phyloP scores from a whole-genome alignment of 176 grass and related monocot species.

The Carex kokanica region DNA sequence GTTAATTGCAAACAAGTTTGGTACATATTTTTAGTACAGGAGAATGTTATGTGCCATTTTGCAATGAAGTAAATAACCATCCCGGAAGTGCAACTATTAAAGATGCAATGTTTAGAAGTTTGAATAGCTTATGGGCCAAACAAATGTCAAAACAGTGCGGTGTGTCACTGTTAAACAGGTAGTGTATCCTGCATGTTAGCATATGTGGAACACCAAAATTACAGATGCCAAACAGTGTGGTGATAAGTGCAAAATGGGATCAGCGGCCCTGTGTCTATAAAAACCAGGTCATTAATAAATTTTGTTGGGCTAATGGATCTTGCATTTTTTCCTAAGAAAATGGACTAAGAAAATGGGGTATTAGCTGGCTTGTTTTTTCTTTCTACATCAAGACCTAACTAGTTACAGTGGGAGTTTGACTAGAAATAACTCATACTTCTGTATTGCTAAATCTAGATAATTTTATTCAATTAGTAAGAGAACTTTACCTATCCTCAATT shows the following conservation, averaged over 20 bases:
- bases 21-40: neutral
- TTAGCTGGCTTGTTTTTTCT: neutral
- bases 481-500: neutral
- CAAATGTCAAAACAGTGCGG: neutral
- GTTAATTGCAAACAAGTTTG: neutral
- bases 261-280: neutral
- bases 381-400: neutral
- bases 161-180: neutral
- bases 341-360: neutral
- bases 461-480: neutral
- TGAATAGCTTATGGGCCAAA: neutral
- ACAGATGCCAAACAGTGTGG: neutral
- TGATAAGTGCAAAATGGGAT: neutral
- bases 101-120: neutral
- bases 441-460: neutral
- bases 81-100: neutral
- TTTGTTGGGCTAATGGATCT: neutral
- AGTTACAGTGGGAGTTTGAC: neutral
- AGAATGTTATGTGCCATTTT: neutral
- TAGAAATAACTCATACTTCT: neutral
- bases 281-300: neutral
- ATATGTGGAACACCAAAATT: neutral
- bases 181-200: neutral
- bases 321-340: neutral
- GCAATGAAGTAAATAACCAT: neutral